A percentile compares a stretch with the other conserved stretches of the same genome.
These are phyloP conservation scores for Sporothrix mexicana DNA, from an alignment of 2,329 filamentous ascomycete species.

Conservation along the genomic window DNA sequence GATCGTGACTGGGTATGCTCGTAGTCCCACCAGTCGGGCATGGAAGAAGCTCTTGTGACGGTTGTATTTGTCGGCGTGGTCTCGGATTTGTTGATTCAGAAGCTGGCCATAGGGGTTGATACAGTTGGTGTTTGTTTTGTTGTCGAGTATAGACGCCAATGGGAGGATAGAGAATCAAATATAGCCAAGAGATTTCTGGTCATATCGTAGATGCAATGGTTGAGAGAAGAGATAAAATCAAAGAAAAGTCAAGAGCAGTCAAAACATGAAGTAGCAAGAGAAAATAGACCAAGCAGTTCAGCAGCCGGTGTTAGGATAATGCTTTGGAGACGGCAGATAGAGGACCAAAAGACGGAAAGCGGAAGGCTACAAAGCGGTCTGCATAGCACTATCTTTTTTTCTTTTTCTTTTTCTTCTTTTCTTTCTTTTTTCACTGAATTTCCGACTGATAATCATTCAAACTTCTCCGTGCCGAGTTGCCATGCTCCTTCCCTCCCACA, in stretches of 20 bases:
- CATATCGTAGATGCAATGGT: background rate
- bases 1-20: background rate
- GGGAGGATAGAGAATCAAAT: background rate
- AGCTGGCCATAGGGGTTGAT: too few relatives aligned
- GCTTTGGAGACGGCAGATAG: background rate
- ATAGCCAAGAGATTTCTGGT: background rate
- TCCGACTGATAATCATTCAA: background rate
- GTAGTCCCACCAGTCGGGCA: background rate
- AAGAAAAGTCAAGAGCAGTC: background rate
- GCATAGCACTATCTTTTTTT: background rate
- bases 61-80: too few relatives aligned
- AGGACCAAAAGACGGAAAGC: background rate
- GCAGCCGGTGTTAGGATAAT: background rate
- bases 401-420: background rate
- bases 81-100: too few relatives aligned
- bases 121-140: too few relatives aligned
- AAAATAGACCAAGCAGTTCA: too few relatives aligned
- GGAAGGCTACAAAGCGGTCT: background rate
- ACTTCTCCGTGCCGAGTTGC: conserved; percentile 2
- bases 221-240: background rate
- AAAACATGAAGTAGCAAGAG: background rate
- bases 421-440: background rate
- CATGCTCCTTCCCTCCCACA: background rate
- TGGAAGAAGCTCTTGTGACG: too few relatives aligned
- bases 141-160: background rate